These are phyloP conservation scores for Agaricus bisporus DNA, from an alignment of 768 basidiomycete genomes.

Conservation along the genomic window DNA sequence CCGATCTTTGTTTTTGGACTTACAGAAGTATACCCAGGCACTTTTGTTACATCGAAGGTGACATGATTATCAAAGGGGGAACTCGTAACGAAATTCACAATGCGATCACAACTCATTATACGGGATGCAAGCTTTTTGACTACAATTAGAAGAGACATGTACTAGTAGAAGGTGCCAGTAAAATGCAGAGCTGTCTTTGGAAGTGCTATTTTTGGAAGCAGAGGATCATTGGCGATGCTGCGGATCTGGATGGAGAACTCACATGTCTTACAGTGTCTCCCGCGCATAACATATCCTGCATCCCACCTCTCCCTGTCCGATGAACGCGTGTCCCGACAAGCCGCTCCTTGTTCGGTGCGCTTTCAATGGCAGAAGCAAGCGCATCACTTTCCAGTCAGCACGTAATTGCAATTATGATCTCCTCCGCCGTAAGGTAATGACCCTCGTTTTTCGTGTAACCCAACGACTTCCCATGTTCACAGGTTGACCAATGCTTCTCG, in stretches of 20 bases:
- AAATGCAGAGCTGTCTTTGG: background rate
- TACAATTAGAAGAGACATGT: background rate
- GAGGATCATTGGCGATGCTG: conserved; percentile 8
- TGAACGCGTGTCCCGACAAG: conserved; percentile 57
- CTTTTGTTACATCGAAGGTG: conserved; percentile 50
- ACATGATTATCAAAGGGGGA: conserved; percentile 29
- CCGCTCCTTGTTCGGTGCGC: conserved; percentile 81
- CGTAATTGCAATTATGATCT: conserved; percentile 73
- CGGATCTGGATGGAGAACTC: conserved; percentile 11
- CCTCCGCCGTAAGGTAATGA: conserved; percentile 63
- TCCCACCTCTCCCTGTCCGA: conserved; percentile 6
- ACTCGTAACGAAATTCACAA: conserved; percentile 1
- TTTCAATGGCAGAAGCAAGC: conserved; percentile 67
- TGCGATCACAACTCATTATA: background rate
- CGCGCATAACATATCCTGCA: background rate
- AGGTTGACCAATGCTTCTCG: conserved; percentile 86
- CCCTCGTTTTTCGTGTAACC: background rate
- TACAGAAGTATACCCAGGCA: conserved; percentile 22
- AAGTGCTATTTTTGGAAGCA: background rate
- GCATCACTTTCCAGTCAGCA: conserved; percentile 76
- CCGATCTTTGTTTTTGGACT: background rate
- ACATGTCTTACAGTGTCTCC: conserved; percentile 3
- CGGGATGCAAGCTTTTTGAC: conserved; percentile 3
- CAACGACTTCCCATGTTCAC: conserved; percentile 1
- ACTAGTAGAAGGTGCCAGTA: no score